Evolutionary conservation across 2,329 filamentous ascomycete genomes (phyloP), one percentile per base, ranked within the genome.

Genomic region (Penicillium sp.): DNA sequence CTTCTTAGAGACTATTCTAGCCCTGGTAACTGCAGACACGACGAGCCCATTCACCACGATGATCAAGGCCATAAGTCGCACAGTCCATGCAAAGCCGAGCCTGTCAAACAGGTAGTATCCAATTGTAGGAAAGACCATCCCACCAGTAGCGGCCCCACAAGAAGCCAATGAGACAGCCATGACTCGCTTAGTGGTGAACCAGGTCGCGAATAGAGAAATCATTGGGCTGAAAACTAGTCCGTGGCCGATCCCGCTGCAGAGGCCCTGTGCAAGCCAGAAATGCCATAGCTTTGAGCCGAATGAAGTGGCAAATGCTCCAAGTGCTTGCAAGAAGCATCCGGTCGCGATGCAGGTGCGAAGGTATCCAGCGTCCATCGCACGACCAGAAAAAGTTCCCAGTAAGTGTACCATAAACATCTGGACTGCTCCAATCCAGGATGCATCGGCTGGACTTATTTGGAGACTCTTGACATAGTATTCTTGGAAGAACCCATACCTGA

Each of bases 101-200:
- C 24, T 52, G 38, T 33, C 38, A 30, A 52, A 45, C 24, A 52
- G 6, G 16, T 52, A 45, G 21, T 52, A 43, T 43, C 77, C 70
- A 40, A 80, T 70, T n/a, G 73, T 65, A 0, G 79, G 76, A 57
- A 76, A 78, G 1, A 81, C 59, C 12, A 81, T 67, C 0, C 78
- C 77, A 7, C 73, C 73, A 3, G 71, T 71, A 0, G 69, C 70
- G 24, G 62, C 67, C 0, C 77, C 77, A 1, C 65, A 62, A 3
- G 74, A 72, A 0, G 66, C 69, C 35, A 76, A 60, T 0, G 68
- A 72, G 2, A 78, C 64, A 0, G 74, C 77, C 3, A 77, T 55
- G 4, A 66, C 65, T 35, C 71, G 66, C 20, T 71, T 71, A n/a
- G 40, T 51, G 24, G 47, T 50, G 24, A 56, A 56, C 47, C 47